Conservation (phyloP, 768 basidiomycete genomes). For the Kwoniella sp. region DNA sequence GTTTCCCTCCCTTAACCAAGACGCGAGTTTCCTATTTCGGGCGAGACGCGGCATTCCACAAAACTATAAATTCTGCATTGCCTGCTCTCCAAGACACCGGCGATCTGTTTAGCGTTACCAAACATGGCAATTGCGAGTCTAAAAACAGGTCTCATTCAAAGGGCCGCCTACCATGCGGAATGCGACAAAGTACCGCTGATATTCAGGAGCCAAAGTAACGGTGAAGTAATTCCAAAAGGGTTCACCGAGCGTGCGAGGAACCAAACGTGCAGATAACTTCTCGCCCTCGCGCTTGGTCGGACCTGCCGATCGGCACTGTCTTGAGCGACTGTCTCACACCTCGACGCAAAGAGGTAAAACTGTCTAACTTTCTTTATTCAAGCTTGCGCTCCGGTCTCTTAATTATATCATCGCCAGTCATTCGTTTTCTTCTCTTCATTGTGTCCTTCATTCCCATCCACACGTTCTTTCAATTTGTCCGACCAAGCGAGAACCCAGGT, state of each 20-base stretch:
- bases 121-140: background rate
- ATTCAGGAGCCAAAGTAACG: conserved; percentile 17
- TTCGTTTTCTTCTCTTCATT: conserved; percentile 3
- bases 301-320: conserved; percentile 25
- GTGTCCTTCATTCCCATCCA: conserved; percentile 1
- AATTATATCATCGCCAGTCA: conserved; percentile 2
- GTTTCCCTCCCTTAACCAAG: background rate
- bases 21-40: conserved; percentile 3
- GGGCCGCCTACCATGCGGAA: conserved; percentile 5
- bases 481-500: conserved; percentile 6
- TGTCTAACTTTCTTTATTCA: conserved; percentile 25
- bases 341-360: conserved; percentile 23
- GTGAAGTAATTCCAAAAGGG: conserved; percentile 19
- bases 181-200: background rate
- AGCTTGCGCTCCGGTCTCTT: conserved; percentile 14
- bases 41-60: background rate
- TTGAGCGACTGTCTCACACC: conserved; percentile 1
- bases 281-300: conserved; percentile 2
- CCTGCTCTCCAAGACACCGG: background rate
- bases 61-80: background rate
- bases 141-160: background rate
- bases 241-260: background rate
- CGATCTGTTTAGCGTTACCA: background rate
- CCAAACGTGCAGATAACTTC: too few relatives aligned
- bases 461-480: conserved; percentile 5